Base-by-base conservation (phyloP, 306 rosid genomes). In the Macrotyloma uniflorum region DNA sequence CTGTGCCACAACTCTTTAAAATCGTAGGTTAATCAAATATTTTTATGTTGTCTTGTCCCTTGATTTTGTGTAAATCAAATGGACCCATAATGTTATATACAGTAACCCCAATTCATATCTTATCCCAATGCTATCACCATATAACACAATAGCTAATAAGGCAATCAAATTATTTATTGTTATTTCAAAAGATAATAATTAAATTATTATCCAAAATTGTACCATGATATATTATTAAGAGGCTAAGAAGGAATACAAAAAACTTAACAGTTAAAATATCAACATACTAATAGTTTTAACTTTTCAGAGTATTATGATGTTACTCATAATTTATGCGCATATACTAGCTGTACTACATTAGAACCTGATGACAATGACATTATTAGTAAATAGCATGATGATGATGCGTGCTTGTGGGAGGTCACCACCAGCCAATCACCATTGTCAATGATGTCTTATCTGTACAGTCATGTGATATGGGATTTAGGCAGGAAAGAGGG, bases 81-180 rank as follows among this genome's bases (percentile, higher is more conserved):
- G 15, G 47, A 42, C 1, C 16, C 0, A 12, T 43, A 42, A 53
- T 53, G 53, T 47, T 79, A 72, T 70, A 46, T 51, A 70, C 54
- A 43, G 72, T 15, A 70, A 68, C 38, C 77, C 47, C 70, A 79
- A 57, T 57, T 24, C 74, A 62, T 30, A 36, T 78, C 49, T 75
- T 43, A 79, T n/a, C 61, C 20, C 11, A 12, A 49, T 47, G 57
- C 36, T 53, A 79, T 70, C 36, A 66, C 51, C 30, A 62, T 73
- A 50, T 40, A 51, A 50, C 70, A 67, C 5, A 20, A 33, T 66
- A 53, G 18, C 47, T 26, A n/a, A 57, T 57, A 24, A 57, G 38
- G 6, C 38, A 59, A 59, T 30, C 32, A 59, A 30, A 59, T 30
- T 59, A 30, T 59, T 28, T 59, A 28, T 15, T 28, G 13, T 30